Evolutionary conservation across 2,329 filamentous ascomycete genomes (phyloP).

Genomic region (Claviceps sp.): DNA sequence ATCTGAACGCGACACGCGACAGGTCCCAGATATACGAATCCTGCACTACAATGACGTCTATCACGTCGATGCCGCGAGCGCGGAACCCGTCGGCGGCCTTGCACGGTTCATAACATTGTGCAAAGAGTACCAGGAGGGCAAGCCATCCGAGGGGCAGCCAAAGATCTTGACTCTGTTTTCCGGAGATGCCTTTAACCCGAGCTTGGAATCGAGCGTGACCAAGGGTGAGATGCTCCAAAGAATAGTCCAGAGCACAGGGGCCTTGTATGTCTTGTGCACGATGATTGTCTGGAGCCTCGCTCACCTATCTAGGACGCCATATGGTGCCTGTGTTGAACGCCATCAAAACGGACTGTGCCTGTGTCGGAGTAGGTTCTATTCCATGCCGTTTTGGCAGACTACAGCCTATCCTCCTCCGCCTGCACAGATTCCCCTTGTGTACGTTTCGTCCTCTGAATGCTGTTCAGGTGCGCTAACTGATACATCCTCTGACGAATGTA

Average conservation of each 20-base stretch:
- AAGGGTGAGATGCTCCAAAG: conserved; percentile 43
- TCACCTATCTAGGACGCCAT: conserved; percentile 43
- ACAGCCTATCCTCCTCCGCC: not conserved
- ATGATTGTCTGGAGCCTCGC: not conserved
- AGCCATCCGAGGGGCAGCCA: conserved; percentile 48
- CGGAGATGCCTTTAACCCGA: conserved; percentile 86
- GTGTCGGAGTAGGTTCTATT: conserved; percentile 52
- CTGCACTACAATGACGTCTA: conserved; percentile 93
- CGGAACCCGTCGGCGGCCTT: conserved; percentile 72
- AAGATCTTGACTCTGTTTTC: conserved; percentile 70
- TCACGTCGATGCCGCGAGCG: conserved; percentile 62
- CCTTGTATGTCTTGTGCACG: too few relatives aligned
- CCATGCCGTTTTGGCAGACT: not conserved
- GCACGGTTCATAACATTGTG: conserved; percentile 68
- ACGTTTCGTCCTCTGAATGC: not conserved
- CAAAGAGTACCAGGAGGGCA: conserved; percentile 56
- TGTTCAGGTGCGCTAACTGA: too few relatives aligned
- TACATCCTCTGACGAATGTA: conserved; percentile 18
- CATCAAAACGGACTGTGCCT: conserved; percentile 67
- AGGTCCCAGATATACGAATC: conserved; percentile 53
- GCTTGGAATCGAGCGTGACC: conserved; percentile 75
- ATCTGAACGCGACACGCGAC: conserved; percentile 18
- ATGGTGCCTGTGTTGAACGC: conserved; percentile 79
- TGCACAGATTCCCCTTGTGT: not conserved
- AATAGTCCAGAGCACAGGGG: not conserved